A percentile compares a stretch with the other conserved stretches of the same genome.
Conservation (phyloP, 176 grass and related monocot genomes). For the Rhipidocladum racemiflorum region DNA sequence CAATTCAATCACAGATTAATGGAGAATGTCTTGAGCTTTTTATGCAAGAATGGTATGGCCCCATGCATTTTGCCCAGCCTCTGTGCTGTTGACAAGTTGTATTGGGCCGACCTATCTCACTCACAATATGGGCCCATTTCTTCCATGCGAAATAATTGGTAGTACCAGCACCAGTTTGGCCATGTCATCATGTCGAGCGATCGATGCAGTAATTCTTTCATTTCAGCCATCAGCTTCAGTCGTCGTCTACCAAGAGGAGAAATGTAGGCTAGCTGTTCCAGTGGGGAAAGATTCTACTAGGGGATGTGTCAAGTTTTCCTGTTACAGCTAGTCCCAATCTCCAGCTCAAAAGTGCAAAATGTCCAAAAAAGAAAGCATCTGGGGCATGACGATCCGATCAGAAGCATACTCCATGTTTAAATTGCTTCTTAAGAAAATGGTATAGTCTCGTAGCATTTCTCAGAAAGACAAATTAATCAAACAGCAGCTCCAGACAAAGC, state of each 20-base stretch:
- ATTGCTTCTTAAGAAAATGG: not conserved
- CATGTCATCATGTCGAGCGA: not conserved
- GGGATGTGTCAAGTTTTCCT: slow-evolving; percentile 12
- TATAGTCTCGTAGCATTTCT: not conserved
- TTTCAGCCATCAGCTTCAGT: slow-evolving; percentile 24
- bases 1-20: slow-evolving; percentile 18
- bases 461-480: slow-evolving; percentile 2
- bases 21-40: slow-evolving; percentile 31
- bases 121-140: slow-evolving; percentile 13
- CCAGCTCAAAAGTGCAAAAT: not conserved
- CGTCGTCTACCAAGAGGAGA: slow-evolving; percentile 7
- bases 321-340: not conserved
- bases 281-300: slow-evolving; percentile 15
- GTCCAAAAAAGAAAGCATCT: not conserved
- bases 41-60: not conserved
- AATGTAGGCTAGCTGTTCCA: not conserved
- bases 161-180: not conserved
- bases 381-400: not conserved
- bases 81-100: slow-evolving; percentile 11
- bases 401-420: not conserved
- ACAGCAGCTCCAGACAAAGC: slow-evolving; percentile 15
- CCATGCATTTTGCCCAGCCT: not conserved
- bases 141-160: not conserved
- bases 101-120: slow-evolving; percentile 18
- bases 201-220: slow-evolving; percentile 25